Conservation (phyloP, 2,329 filamentous ascomycete genomes). For the Hyphodiscus sp. region DNA sequence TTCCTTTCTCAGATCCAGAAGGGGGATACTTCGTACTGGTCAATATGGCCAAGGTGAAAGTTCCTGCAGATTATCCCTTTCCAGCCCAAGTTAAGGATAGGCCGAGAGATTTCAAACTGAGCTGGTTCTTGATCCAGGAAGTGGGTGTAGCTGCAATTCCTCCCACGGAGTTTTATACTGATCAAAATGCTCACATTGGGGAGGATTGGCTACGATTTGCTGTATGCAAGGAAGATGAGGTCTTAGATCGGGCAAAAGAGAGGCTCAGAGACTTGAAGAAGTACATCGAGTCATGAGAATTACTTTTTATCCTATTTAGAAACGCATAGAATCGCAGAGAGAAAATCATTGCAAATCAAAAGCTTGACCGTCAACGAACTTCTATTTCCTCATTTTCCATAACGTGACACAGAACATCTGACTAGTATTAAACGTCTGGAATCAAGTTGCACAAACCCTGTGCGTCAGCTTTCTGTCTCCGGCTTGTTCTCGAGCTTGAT, state of each 20-base stretch:
- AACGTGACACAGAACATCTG: too few species aligned
- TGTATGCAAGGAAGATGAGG: constrained; percentile 88
- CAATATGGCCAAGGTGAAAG: constrained; percentile 80
- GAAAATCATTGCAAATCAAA: not conserved
- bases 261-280: constrained; percentile 42
- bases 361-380: not conserved
- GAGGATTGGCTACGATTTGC: constrained; percentile 94
- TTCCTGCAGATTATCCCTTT: constrained; percentile 82
- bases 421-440: too few species aligned
- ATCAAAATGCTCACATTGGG: constrained; percentile 72
- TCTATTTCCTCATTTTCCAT: too few species aligned
- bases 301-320: not conserved
- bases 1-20: constrained; percentile 68
- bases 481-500: too few species aligned
- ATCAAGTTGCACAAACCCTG: too few species aligned
- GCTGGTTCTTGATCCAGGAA: constrained; percentile 96
- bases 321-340: not conserved
- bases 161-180: constrained; percentile 94
- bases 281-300: constrained; percentile 39
- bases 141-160: constrained; percentile 93
- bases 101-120: constrained; percentile 87
- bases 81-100: constrained; percentile 80
- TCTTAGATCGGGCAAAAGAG: constrained; percentile 74
- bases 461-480: too few species aligned
- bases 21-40: constrained; percentile 97